phyloP scores from a whole-genome alignment of 1,139 yeast species.

The Protomyces macrosporus region DNA sequence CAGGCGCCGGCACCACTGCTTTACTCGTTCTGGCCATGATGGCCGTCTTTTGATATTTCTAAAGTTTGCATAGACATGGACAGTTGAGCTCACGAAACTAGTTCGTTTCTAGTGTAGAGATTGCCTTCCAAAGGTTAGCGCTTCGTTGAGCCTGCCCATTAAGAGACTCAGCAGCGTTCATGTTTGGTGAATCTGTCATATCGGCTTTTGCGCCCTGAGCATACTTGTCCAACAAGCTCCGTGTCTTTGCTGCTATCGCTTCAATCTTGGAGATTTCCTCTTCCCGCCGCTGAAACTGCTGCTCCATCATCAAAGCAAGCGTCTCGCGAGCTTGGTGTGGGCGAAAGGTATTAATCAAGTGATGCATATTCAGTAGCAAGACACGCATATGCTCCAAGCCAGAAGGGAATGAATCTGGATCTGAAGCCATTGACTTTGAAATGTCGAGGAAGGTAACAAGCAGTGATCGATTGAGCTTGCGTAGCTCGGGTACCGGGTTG shows the following conservation, averaged over 20 bases:
- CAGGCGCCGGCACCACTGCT: too few relatives aligned
- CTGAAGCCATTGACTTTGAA: slow-evolving; percentile 62
- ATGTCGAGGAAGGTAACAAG: slow-evolving; percentile 68
- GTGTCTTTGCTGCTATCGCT: neutral
- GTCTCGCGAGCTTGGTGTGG: slow-evolving; percentile 88
- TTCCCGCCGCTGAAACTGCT: slow-evolving; percentile 53
- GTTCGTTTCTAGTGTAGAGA: neutral
- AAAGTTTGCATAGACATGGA: too few relatives aligned
- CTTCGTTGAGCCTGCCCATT: neutral
- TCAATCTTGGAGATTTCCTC: slow-evolving; percentile 51
- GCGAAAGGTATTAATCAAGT: slow-evolving; percentile 72
- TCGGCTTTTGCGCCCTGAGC: neutral
- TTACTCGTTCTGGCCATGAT: too few relatives aligned
- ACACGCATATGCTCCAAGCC: slow-evolving; percentile 68
- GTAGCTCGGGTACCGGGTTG: slow-evolving; percentile 48
- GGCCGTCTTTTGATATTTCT: too few relatives aligned
- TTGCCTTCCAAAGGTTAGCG: neutral
- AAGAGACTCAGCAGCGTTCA: too few relatives aligned
- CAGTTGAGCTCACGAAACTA: neutral
- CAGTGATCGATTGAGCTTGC: slow-evolving; percentile 62
- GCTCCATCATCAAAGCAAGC: slow-evolving; percentile 62
- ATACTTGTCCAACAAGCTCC: neutral
- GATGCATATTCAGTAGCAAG: slow-evolving; percentile 77
- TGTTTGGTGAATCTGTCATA: too few relatives aligned
- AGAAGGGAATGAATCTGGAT: slow-evolving; percentile 57